Base-by-base conservation (phyloP, 768 basidiomycete genomes). In the Tulasnella sp. region DNA sequence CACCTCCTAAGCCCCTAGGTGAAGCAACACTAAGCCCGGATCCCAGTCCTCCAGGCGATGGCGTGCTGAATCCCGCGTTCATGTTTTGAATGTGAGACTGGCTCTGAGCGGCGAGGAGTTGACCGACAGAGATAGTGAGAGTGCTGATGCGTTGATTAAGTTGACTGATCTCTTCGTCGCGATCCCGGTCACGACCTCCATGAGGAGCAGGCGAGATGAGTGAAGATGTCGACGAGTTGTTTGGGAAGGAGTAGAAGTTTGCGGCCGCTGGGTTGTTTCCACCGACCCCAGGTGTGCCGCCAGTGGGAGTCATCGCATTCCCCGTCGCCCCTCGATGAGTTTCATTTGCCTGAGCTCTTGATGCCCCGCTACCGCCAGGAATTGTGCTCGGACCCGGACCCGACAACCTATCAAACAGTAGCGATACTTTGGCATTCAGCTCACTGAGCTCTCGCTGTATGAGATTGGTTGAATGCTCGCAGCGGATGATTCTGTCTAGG, bases 51-150 rank as follows among this genome's bases (percentile, higher is more conserved):
- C 26, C 50, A 34, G 49, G 42, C 10, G 49, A 51, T 3, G 43
- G 64, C 81, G 80, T 53, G 78, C 77, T 43, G 41, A 62, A 48
- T 19, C 51, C 45, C 5, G 58, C 42, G 47, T 56, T 64, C 42
- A 62, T 42, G 30, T 50, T 59, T 21, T 64, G 59, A 41, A 64
- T 58, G 8, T 64, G 64, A 34, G 47, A 21, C 64, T 88, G 86
- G 1, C 86, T 88, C 69, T 88, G 87, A 44, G 89, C 70, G 2
- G 86, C 85, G 8, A 92, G 78, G 24, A 93, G 77, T 69, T 90
- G 88, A 23, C 88, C 85, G 53, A 93, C 89, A 7, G 90, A 90
- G 2, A 85, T 82, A 17, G 88, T 87, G 65, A 93, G 73, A 9
- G 83, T 84, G 68, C 82, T 85, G 56, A 93, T 75, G 42, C 87